Evolutionary conservation across 345 rosid genomes (phyloP).

Genomic region (Boechera retrofracta): DNA sequence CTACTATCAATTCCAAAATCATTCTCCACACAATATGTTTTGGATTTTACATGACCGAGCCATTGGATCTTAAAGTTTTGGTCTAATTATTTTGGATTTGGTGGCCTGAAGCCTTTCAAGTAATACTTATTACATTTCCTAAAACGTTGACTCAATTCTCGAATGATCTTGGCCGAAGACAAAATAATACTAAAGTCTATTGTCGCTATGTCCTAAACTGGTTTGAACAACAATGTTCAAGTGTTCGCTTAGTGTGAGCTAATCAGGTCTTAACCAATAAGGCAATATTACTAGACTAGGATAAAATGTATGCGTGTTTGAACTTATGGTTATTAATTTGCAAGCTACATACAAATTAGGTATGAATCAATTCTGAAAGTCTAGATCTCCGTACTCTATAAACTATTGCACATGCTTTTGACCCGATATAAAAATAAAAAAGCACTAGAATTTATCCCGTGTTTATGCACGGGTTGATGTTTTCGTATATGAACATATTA

Average conservation of each 20-base stretch:
- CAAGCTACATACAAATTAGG: conserved; percentile 16
- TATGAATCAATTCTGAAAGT: conserved; percentile 23
- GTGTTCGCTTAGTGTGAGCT: conserved; percentile 8
- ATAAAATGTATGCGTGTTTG: not conserved
- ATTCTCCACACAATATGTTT: conserved; percentile 24
- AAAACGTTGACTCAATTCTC: conserved; percentile 1
- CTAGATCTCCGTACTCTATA: conserved; percentile 9
- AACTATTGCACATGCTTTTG: conserved; percentile 35
- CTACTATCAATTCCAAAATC: conserved; percentile 29
- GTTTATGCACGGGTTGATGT: too few species aligned
- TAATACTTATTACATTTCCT: not conserved
- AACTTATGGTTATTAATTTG: conserved; percentile 19
- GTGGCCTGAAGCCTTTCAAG: conserved; percentile 14
- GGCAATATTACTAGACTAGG: not conserved
- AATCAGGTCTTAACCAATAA: conserved; percentile 11
- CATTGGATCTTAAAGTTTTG: conserved; percentile 2
- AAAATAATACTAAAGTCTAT: conserved; percentile 19
- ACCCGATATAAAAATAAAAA: not conserved
- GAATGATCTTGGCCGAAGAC: conserved; percentile 12
- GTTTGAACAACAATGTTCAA: conserved; percentile 3
- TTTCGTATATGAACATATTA: too few species aligned
- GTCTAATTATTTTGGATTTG: not conserved
- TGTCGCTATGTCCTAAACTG: conserved; percentile 14
- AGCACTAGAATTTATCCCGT: too few species aligned
- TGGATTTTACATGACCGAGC: conserved; percentile 33